Conservation (phyloP, 441 rosid species). For the Brassica hybrid region DNA sequence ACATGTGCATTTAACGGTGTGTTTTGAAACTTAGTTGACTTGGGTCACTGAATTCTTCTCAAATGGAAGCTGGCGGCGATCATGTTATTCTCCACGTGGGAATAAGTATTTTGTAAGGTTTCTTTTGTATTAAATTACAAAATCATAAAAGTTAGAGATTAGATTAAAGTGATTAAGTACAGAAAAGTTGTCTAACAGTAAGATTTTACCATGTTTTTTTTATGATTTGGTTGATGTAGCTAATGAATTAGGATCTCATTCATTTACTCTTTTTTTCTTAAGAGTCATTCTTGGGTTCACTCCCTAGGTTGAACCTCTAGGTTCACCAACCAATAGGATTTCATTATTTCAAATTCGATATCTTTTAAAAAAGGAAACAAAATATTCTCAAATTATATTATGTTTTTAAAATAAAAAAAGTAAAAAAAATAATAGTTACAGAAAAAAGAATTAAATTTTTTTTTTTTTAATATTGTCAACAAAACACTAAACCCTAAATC, state of each 20-base stretch:
- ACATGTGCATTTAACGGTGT: conserved; percentile 23
- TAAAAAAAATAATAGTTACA: no score
- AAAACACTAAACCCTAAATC: no score
- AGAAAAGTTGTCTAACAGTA: neutral
- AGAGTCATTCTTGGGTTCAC: no score
- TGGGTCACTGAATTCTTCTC: conserved; percentile 28
- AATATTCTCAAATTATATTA: no score
- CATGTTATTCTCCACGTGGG: conserved; percentile 34
- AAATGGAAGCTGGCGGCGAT: conserved; percentile 38
- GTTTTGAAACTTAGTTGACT: conserved; percentile 36
- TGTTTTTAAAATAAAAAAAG: no score
- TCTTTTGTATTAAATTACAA: no score
- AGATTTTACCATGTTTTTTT: neutral
- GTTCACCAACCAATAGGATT: no score
- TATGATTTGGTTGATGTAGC: neutral
- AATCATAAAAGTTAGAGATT: neutral
- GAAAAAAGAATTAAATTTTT: no score
- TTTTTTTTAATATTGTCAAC: no score
- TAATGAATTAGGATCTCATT: neutral
- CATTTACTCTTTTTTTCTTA: neutral
- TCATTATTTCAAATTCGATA: no score
- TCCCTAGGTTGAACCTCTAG: no score
- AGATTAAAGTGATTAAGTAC: neutral
- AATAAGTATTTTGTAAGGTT: conserved; percentile 2
- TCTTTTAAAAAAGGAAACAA: no score